Percentiles rank a stretch among this genome's conserved stretches.
Evolutionary conservation across 2,329 filamentous ascomycete genomes (phyloP).

Genomic region (Escovopsis weberi): DNA sequence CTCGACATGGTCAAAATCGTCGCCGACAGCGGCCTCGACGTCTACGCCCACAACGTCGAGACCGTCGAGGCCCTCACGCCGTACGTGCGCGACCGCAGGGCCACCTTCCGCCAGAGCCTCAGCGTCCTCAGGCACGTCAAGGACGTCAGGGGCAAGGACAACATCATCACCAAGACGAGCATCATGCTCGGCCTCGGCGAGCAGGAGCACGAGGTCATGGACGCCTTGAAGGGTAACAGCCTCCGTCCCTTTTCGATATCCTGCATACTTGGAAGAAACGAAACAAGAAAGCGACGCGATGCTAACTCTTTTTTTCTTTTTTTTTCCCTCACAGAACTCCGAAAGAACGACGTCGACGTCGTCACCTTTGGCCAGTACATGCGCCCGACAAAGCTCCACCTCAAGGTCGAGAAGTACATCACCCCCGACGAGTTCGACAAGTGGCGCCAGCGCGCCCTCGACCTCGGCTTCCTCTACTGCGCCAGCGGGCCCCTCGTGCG

Average conservation of each 20-base stretch:
- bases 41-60: constrained; percentile 95
- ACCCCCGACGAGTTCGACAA: constrained; percentile 82
- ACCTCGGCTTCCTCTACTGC: constrained; percentile 94
- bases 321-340: constrained; percentile 42
- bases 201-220: constrained; percentile 72
- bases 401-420: constrained; percentile 92
- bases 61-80: constrained; percentile 85
- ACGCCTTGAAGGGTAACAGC: constrained; percentile 50
- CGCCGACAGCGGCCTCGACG: constrained; percentile 77
- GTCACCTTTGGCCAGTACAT: constrained; percentile 99
- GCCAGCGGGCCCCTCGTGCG: constrained; percentile 85
- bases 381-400: constrained; percentile 94
- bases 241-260: no score
- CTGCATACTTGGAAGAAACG: no score
- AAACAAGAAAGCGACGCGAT: neutral
- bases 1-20: constrained; percentile 76
- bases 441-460: constrained; percentile 79
- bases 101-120: constrained; percentile 77
- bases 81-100: constrained; percentile 75
- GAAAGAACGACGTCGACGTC: constrained; percentile 72
- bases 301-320: no score
- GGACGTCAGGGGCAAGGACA: constrained; percentile 47
- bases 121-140: constrained; percentile 71
- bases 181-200: constrained; percentile 94
- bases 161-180: constrained; percentile 94